Conservation (phyloP, 257 asterid species). For the Solanum tarijense region DNA sequence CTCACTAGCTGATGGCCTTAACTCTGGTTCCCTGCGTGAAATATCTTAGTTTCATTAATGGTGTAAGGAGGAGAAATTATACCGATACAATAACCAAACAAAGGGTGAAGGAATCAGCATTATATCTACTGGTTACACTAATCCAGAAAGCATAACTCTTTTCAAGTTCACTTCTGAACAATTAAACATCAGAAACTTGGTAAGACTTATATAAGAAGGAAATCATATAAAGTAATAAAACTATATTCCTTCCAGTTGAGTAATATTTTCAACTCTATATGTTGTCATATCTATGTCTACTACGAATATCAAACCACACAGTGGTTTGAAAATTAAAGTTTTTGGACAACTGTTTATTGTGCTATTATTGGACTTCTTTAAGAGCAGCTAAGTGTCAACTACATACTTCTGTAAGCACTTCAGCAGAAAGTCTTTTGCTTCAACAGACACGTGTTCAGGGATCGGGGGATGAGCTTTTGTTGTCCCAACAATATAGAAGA, state of each 20-base stretch:
- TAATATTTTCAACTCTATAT: background rate
- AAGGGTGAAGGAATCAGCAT: background rate
- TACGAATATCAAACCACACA: background rate
- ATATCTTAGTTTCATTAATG: background rate
- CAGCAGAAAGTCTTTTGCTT: constrained; percentile 83
- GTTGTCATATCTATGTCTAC: background rate
- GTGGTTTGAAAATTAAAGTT: background rate
- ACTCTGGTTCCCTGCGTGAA: constrained; percentile 65
- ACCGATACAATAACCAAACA: constrained; percentile 13
- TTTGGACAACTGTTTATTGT: background rate
- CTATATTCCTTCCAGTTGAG: background rate
- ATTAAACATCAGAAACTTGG: background rate
- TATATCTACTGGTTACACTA: background rate
- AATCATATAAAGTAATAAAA: background rate
- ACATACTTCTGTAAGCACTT: constrained; percentile 88
- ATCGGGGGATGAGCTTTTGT: constrained; percentile 99
- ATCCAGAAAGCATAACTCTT: background rate
- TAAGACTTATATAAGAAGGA: background rate
- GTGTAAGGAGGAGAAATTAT: background rate
- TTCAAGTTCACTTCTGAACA: background rate
- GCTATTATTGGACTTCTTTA: background rate
- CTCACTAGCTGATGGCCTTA: constrained; percentile 79
- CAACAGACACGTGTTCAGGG: constrained; percentile 87
- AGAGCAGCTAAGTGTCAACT: background rate
- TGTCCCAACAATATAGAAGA: constrained; percentile 92